Evolutionary conservation across 805 yeast genomes (phyloP).

Genomic region (Yarrowia sp.): DNA sequence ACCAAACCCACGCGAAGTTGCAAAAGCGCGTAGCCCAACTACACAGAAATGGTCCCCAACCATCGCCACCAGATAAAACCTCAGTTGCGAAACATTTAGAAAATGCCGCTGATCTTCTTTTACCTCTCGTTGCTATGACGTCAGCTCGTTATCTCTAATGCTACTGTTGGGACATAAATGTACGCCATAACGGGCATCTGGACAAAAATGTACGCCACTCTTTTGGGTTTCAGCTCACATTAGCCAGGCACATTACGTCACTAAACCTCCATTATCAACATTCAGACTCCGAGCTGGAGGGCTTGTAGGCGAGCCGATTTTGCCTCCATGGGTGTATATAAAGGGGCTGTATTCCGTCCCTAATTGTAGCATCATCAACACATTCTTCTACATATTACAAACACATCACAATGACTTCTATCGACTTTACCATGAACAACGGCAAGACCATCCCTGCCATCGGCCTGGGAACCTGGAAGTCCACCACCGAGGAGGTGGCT

Average conservation of each 20-base stretch:
- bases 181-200: conserved; percentile 2
- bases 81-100: neutral
- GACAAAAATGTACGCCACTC: conserved; percentile 25
- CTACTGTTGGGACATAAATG: conserved; percentile 16
- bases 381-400: neutral
- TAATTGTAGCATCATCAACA: conserved; percentile 2
- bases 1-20: neutral
- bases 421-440: conserved; percentile 57
- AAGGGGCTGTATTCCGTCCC: neutral
- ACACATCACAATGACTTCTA: conserved; percentile 24
- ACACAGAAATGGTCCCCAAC: no score
- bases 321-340: conserved; percentile 11
- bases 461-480: conserved; percentile 72
- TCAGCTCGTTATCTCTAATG: conserved; percentile 25
- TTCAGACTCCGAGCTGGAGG: conserved; percentile 1
- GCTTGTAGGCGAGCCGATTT: conserved; percentile 19
- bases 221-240: neutral
- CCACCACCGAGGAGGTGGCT: conserved; percentile 57
- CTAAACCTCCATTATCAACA: conserved; percentile 26
- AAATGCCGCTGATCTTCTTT: conserved; percentile 11
- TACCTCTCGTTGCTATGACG: conserved; percentile 17
- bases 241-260: conserved; percentile 25
- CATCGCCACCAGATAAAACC: no score
- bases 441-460: conserved; percentile 69
- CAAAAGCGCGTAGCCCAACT: no score